Conservation (phyloP, 2,329 filamentous ascomycete species). For the Aspergillus ochraceus region DNA sequence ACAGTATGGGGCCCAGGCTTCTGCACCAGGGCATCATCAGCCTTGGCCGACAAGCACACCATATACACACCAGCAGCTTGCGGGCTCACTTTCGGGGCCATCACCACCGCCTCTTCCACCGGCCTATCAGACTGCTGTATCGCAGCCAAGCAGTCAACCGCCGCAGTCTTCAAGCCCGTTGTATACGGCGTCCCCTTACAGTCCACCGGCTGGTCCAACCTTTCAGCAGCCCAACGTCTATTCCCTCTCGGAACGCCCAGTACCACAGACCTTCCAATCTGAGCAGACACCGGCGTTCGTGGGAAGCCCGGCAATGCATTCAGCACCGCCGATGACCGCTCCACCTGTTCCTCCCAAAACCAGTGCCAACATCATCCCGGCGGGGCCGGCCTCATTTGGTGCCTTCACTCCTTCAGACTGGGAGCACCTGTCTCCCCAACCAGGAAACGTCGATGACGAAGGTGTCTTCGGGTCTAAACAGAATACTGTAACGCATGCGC, state of each 20-base stretch:
- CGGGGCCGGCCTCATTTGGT: conserved; percentile 41
- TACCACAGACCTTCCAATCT: conserved; percentile 3
- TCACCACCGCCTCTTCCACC: conserved; percentile 45
- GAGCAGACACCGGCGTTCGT: neutral
- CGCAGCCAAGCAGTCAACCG: conserved; percentile 26
- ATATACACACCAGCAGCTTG: conserved; percentile 23
- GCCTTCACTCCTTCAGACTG: conserved; percentile 48
- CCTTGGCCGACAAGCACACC: conserved; percentile 24
- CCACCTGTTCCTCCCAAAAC: conserved; percentile 26
- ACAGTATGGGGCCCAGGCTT: conserved; percentile 15
- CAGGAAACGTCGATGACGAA: conserved; percentile 40
- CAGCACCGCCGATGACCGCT: conserved; percentile 8
- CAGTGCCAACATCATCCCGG: conserved; percentile 18
- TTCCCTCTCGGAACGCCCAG: neutral
- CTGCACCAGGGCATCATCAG: conserved; percentile 11
- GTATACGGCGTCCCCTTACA: conserved; percentile 31
- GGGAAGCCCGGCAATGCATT: neutral
- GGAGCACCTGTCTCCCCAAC: conserved; percentile 43
- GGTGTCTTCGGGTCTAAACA: conserved; percentile 23
- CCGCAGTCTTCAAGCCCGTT: conserved; percentile 27
- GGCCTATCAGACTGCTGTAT: conserved; percentile 34
- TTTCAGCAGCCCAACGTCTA: conserved; percentile 4
- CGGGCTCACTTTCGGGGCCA: conserved; percentile 24
- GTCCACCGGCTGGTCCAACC: conserved; percentile 8
- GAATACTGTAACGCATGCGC: conserved; percentile 5